Percentiles rank a stretch among this genome's conserved stretches.
Conservation (phyloP, 2,329 filamentous ascomycete genomes). For the Exophiala sp. region DNA sequence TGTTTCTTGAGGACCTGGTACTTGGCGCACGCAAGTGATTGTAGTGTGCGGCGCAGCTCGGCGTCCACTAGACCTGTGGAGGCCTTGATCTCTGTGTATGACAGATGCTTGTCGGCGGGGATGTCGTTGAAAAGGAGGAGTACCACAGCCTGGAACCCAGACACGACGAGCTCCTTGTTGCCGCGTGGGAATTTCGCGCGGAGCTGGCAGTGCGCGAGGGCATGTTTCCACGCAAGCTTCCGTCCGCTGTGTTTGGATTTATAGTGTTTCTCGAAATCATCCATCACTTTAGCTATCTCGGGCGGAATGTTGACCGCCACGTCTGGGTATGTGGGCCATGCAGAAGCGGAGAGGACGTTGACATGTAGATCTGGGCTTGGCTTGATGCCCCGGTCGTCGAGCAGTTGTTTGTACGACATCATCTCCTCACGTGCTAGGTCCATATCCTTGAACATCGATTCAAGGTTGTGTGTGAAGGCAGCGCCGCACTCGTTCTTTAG, state of each 20-base stretch:
- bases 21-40: constrained; percentile 90
- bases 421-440: constrained; percentile 91
- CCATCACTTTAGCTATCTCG: constrained; percentile 68
- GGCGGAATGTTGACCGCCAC: constrained; percentile 66
- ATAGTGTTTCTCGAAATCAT: constrained; percentile 80
- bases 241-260: constrained; percentile 82
- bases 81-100: constrained; percentile 68
- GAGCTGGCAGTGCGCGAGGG: constrained; percentile 83
- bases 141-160: constrained; percentile 85
- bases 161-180: constrained; percentile 81
- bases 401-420: constrained; percentile 70
- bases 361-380: constrained; percentile 67
- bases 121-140: constrained; percentile 82
- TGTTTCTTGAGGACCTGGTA: constrained; percentile 76
- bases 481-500: constrained; percentile 90
- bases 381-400: constrained; percentile 54
- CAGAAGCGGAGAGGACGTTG: constrained; percentile 80
- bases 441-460: constrained; percentile 99
- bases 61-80: constrained; percentile 67
- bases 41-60: constrained; percentile 83
- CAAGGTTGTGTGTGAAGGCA: constrained; percentile 91
- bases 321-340: constrained; percentile 90
- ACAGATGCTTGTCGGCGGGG: constrained; percentile 56
- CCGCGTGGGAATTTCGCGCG: constrained; percentile 74
- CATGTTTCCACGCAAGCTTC: constrained; percentile 84